phyloP scores from a whole-genome alignment of 106 monocot genomes.

The Dioscorea dumetorum region DNA sequence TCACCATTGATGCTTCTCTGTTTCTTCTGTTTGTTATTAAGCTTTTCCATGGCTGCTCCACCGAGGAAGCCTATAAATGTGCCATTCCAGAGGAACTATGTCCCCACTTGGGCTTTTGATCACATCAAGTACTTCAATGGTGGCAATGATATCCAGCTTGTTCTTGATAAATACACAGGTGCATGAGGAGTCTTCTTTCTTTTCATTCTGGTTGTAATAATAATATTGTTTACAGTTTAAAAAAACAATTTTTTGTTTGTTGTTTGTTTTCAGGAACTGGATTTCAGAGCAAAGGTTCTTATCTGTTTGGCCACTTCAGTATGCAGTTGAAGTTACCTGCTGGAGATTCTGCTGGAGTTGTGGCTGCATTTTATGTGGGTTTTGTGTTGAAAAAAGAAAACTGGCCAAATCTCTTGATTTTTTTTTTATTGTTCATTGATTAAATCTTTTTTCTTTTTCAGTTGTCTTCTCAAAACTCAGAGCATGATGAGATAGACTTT shows the following conservation, averaged over 20 bases:
- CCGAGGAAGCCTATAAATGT: constrained; percentile 8
- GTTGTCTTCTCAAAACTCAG: constrained; percentile 7
- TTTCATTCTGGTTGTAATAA: not conserved
- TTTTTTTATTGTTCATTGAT: not conserved
- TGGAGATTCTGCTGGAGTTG: constrained; percentile 44
- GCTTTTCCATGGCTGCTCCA: constrained; percentile 5
- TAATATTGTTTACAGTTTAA: not conserved
- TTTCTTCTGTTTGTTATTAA: not conserved
- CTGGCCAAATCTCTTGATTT: not conserved
- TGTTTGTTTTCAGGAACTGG: constrained; percentile 23
- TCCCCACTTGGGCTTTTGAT: constrained; percentile 12
- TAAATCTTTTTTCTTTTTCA: not conserved
- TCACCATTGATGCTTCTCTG: not conserved
- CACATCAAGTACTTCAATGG: constrained; percentile 18
- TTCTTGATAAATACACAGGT: constrained; percentile 15
- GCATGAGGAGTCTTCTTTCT: too few relatives aligned
- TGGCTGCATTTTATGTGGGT: constrained; percentile 47
- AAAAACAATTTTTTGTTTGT: not conserved
- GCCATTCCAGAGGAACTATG: constrained; percentile 13
- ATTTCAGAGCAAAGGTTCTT: constrained; percentile 30
- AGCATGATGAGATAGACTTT: constrained; percentile 16
- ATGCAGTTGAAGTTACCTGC: constrained; percentile 44
- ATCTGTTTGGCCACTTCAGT: constrained; percentile 46
- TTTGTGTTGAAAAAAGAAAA: too few relatives aligned
- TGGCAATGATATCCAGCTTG: constrained; percentile 11